Evolutionary conservation across 129 eudicot species (phyloP).

Genomic region (Oenanthe sinensis): DNA sequence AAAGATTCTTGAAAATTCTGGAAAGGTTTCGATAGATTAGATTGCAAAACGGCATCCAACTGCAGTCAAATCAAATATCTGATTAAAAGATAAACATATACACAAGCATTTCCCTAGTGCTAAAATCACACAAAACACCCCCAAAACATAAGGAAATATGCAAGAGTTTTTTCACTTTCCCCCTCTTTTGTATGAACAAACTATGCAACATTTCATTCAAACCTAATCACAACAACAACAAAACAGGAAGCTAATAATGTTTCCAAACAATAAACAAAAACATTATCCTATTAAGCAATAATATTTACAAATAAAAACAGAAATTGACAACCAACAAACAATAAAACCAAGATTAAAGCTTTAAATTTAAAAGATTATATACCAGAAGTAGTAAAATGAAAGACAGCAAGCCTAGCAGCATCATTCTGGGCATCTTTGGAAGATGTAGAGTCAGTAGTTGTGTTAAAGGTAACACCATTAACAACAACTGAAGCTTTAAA

Average conservation of each 20-base stretch:
- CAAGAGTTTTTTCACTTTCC: background rate
- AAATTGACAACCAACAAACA: background rate
- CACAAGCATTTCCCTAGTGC: background rate
- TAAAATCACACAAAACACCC: background rate
- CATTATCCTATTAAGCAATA: background rate
- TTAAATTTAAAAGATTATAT: background rate
- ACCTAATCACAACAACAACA: background rate
- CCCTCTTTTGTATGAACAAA: background rate
- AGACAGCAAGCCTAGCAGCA: slow-evolving; percentile 32
- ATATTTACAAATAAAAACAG: too few relatives aligned
- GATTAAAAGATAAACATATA: background rate
- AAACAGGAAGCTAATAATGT: background rate
- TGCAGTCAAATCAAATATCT: background rate
- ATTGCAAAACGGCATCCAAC: background rate
- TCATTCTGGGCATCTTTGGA: slow-evolving; percentile 30
- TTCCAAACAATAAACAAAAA: background rate
- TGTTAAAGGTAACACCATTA: slow-evolving; percentile 14
- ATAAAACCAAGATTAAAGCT: background rate
- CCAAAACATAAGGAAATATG: background rate
- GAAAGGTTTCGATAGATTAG: background rate
- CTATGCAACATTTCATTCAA: background rate
- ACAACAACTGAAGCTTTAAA: slow-evolving; percentile 20
- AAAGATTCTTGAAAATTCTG: background rate
- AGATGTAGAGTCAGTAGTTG: slow-evolving; percentile 12
- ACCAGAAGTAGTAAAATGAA: slow-evolving; percentile 4